Conservation (phyloP, 257 asterid genomes). For the Nicotiana otophora region DNA sequence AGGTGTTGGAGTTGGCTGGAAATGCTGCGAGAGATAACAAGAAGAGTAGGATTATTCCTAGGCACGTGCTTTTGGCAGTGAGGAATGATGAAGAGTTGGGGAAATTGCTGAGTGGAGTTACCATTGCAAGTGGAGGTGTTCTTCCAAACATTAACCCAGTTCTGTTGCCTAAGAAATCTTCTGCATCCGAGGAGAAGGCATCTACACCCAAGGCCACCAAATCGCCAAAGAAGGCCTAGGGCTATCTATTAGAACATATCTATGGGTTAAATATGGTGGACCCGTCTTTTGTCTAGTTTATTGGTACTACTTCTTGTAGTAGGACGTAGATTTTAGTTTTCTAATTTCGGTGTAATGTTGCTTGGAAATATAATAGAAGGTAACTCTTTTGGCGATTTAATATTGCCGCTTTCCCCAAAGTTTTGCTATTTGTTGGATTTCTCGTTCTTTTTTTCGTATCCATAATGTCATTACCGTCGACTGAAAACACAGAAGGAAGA, state of each 20-base stretch:
- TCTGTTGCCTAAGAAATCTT: constrained; percentile 39
- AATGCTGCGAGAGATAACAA: constrained; percentile 51
- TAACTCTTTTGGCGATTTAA: neutral
- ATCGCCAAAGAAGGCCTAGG: constrained; percentile 20
- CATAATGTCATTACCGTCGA: no score
- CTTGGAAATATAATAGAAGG: neutral
- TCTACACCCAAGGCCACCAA: neutral
- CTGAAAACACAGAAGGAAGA: no score
- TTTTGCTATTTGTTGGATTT: no score
- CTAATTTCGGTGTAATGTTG: neutral
- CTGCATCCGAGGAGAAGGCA: neutral
- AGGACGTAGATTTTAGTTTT: neutral
- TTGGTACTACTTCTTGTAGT: neutral
- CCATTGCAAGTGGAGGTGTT: constrained; percentile 44
- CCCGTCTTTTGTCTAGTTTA: neutral
- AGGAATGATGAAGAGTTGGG: constrained; percentile 49
- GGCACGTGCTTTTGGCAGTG: constrained; percentile 40
- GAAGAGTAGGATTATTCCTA: constrained; percentile 36
- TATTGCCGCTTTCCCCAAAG: no score
- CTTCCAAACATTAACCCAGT: constrained; percentile 39
- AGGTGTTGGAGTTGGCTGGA: constrained; percentile 50
- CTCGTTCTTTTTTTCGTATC: no score
- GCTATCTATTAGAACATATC: neutral
- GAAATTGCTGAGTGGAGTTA: constrained; percentile 36
- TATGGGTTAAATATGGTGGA: neutral